A percentile compares a stretch with the other conserved stretches of the same genome.
Evolutionary conservation across 768 basidiomycete genomes (phyloP).

Genomic region (Phlebiopsis gigantea): DNA sequence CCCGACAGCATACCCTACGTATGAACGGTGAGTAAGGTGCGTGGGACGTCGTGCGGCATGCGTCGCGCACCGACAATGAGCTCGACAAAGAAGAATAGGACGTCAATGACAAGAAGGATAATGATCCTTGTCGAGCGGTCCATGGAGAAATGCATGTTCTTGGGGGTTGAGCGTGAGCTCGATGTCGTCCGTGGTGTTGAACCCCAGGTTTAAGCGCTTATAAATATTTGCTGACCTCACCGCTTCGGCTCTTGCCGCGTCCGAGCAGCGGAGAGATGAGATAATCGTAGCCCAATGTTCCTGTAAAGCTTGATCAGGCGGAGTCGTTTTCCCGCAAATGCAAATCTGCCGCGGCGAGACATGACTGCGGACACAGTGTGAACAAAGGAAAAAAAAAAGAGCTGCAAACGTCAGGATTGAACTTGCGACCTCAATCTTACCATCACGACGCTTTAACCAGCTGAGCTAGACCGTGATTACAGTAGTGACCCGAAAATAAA

Average conservation of each 20-base stretch:
- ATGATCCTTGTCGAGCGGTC: constrained; percentile 73
- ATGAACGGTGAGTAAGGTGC: constrained; percentile 8
- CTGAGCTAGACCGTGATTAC: neutral
- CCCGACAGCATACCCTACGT: constrained; percentile 86
- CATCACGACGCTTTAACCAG: neutral
- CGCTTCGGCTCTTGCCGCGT: neutral
- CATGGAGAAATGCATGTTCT: constrained; percentile 25
- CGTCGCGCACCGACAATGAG: constrained; percentile 60
- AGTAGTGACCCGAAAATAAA: too few relatives aligned
- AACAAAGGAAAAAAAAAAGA: too few relatives aligned
- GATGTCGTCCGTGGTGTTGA: neutral
- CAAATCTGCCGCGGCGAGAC: too few relatives aligned
- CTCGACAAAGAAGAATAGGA: constrained; percentile 83
- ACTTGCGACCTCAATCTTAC: too few relatives aligned
- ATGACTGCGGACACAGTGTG: too few relatives aligned
- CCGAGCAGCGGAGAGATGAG: neutral
- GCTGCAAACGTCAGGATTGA: too few relatives aligned
- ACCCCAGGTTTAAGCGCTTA: neutral
- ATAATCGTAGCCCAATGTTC: neutral
- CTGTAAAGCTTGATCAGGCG: neutral
- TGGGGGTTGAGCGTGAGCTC: constrained; percentile 1
- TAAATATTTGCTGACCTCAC: neutral
- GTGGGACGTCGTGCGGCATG: constrained; percentile 2
- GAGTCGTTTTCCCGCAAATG: neutral
- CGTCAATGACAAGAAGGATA: constrained; percentile 77